phyloP scores from a whole-genome alignment of 805 yeast genomes.

The Wickerhamiella sorbophila region DNA sequence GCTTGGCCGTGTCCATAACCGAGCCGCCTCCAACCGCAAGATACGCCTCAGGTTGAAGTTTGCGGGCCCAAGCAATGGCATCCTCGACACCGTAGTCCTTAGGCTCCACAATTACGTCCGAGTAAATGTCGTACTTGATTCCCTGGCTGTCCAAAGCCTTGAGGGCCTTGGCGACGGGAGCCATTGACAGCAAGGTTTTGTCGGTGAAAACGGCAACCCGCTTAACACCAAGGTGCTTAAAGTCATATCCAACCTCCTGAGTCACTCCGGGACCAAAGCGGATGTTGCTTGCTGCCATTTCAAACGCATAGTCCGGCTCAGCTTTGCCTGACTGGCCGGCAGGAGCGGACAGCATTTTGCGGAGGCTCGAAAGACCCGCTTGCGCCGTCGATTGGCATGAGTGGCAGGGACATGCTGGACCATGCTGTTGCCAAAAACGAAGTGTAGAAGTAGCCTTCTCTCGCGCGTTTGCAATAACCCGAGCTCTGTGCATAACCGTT shows the following conservation, averaged over 20 bases:
- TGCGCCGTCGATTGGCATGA: constrained; percentile 17
- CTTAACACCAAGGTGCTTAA: constrained; percentile 22
- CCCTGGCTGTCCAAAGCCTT: constrained; percentile 25
- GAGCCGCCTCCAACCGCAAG: constrained; percentile 36
- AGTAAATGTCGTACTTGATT: constrained; percentile 24
- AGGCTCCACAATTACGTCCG: constrained; percentile 28
- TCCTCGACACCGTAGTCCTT: constrained; percentile 24
- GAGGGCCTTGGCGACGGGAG: constrained; percentile 23
- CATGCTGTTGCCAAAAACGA: constrained; percentile 17
- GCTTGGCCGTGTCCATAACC: constrained; percentile 34
- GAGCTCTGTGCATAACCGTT: no score
- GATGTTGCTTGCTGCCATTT: constrained; percentile 28
- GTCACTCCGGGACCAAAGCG: constrained; percentile 30
- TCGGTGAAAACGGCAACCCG: constrained; percentile 29
- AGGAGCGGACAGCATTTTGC: constrained; percentile 4
- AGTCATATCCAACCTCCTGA: constrained; percentile 27
- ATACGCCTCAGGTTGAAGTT: constrained; percentile 26
- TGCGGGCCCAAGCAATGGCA: constrained; percentile 28
- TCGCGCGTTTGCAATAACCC: constrained; percentile 1
- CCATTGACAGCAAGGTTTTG: constrained; percentile 18
- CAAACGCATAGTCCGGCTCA: constrained; percentile 27
- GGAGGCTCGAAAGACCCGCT: constrained; percentile 3
- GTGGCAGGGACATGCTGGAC: constrained; percentile 26
- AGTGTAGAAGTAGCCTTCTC: constrained; percentile 6
- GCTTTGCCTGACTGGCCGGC: constrained; percentile 4